phyloP scores from a whole-genome alignment of 1,139 yeast species.

The Debaryomyces fabryi region DNA sequence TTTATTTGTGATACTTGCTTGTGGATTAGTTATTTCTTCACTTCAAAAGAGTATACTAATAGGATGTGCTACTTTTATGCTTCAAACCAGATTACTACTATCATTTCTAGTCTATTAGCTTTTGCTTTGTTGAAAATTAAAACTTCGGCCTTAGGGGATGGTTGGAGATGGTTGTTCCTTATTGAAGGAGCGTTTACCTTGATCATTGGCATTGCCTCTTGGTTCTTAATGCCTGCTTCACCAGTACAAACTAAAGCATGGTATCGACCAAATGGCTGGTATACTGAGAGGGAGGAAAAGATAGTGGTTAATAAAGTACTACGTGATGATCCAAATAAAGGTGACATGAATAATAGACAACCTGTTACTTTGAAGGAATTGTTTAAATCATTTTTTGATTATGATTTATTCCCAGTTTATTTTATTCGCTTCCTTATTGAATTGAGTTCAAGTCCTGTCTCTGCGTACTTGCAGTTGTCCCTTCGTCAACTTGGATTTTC shows the following conservation, averaged over 20 bases:
- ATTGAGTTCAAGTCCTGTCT: constrained; percentile 42
- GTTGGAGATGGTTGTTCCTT: constrained; percentile 43
- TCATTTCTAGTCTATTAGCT: constrained; percentile 23
- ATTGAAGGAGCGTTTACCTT: constrained; percentile 37
- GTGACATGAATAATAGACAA: constrained; percentile 37
- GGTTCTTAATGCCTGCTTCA: constrained; percentile 38
- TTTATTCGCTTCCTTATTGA: constrained; percentile 46
- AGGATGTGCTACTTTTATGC: constrained; percentile 28
- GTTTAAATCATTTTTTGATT: constrained; percentile 23
- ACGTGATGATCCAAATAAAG: constrained; percentile 37
- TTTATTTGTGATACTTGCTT: constrained; percentile 35
- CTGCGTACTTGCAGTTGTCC: constrained; percentile 49
- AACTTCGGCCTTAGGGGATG: constrained; percentile 12
- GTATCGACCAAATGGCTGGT: constrained; percentile 38
- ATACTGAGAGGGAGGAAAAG: constrained; percentile 37
- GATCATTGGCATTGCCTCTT: constrained; percentile 31
- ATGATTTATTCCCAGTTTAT: constrained; percentile 54
- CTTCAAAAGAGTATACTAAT: constrained; percentile 28
- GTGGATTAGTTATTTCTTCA: constrained; percentile 31
- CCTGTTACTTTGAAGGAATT: constrained; percentile 27
- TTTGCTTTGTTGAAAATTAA: constrained; percentile 15
- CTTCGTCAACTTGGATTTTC: constrained; percentile 53
- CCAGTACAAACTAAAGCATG: constrained; percentile 31
- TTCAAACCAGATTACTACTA: constrained; percentile 24
- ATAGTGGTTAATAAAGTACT: constrained; percentile 32